phyloP scores from a whole-genome alignment of 495 filamentous ascomycete species.

The Penicillium paradoxum region DNA sequence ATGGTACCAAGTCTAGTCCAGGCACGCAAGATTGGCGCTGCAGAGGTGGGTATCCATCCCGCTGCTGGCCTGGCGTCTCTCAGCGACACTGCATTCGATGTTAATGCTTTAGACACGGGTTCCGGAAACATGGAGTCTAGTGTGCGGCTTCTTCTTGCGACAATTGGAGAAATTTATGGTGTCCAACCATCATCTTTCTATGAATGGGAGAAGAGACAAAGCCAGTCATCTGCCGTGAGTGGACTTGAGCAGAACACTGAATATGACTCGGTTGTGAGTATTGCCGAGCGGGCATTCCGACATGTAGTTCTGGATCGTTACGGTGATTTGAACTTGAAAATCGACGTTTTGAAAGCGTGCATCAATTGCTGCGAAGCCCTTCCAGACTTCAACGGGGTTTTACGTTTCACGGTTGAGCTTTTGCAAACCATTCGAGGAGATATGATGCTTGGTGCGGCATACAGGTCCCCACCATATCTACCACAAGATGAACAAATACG shows the following conservation, averaged over 20 bases:
- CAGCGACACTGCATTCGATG: conserved; percentile 44
- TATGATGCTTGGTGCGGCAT: conserved; percentile 56
- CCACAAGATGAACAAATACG: conserved; percentile 78
- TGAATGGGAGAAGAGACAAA: conserved; percentile 32
- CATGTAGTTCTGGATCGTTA: conserved; percentile 38
- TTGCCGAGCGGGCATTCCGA: conserved; percentile 41
- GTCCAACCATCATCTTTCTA: conserved; percentile 39
- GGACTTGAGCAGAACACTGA: conserved; percentile 17
- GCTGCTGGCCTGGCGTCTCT: conserved; percentile 74
- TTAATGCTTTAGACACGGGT: conserved; percentile 66
- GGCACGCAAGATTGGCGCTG: conserved; percentile 85
- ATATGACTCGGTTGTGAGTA: conserved; percentile 40
- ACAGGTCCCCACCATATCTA: conserved; percentile 54
- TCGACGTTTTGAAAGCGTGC: conserved; percentile 76
- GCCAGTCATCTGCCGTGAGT: conserved; percentile 14
- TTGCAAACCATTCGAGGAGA: conserved; percentile 71
- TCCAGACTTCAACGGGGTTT: conserved; percentile 82
- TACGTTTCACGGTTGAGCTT: conserved; percentile 79
- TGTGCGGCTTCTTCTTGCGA: conserved; percentile 53
- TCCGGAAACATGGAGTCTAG: conserved; percentile 74
- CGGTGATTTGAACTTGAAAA: conserved; percentile 60
- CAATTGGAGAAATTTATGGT: conserved; percentile 48
- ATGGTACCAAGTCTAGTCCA: conserved; percentile 84
- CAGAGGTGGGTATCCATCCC: conserved; percentile 91
- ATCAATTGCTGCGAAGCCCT: conserved; percentile 91